Evolutionary conservation across 2,329 filamentous ascomycete genomes (phyloP), one percentile per base, ranked within the genome.

Genomic region (Venturia nashicola): DNA sequence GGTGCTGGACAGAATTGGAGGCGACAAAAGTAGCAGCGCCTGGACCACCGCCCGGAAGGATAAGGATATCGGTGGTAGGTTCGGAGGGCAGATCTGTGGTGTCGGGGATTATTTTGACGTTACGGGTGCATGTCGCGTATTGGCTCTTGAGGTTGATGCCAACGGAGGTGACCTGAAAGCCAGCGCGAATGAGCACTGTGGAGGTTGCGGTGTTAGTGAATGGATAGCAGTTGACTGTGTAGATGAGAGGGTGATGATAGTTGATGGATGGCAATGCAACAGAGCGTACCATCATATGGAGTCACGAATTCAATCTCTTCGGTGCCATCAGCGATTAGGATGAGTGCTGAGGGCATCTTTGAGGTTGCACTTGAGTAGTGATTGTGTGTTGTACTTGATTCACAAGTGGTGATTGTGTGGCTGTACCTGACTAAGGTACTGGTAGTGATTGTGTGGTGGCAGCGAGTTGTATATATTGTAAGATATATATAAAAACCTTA

Each of bases 271-370:
- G 59, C 44, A 65, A 60, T 65, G 9, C 36, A 43, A 32, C 16
- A 23, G 61, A 39, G 36, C 55, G 32, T 68, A 75, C 72, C 73
- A 69, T 76, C 74, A 57, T 76, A 75, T 1, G 73, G 70, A 5
- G 73, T 76, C 8, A 76, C 73, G 60, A 75, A 76, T 63, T 76
- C 74, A 64, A 76, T 76, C 67, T 76, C 75, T 66, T 76, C 75
- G 0, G 70, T 71, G 46, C 74, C 75, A 67, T 76, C 73, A 3
- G 74, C 73, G 16, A 76, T 67, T 9, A 76, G 68, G 3, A 76
- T 70, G 16, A 76, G 66, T 20, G 73, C 74, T 67, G 71, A 72
- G 5, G 71, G 72, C 72, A 72, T 74, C 2, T 39, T 11, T 7
- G 36, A 3, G 36, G 11, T 39, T 39, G 27, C 4, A 27, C 27